Base-by-base conservation (phyloP, 768 basidiomycete species). In the Hygrophorus pudorinus region DNA sequence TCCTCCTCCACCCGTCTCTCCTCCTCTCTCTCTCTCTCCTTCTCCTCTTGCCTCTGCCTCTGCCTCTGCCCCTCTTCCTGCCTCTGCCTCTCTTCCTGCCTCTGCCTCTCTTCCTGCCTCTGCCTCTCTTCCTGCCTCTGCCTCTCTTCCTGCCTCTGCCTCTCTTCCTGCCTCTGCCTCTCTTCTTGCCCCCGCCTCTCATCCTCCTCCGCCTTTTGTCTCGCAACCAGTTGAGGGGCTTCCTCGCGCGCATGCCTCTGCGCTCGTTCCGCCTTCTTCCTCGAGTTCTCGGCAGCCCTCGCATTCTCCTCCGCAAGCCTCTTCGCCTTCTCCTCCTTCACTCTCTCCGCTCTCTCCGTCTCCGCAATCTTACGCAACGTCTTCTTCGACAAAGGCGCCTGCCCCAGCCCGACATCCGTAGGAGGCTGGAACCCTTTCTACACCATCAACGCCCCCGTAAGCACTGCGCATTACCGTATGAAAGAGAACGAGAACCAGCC, bases 341-440 rank as follows among this genome's bases (percentile, higher is more conserved):
- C 35, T 24, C 41, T 45, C 14, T 50, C 55, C 36, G 58, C 53
- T 42, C 58, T 61, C 16, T 57, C 48, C 29, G 51, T 52, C 12
- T 51, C 31, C 44, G 58, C 55, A 21, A 53, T 53, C 48, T 59
- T 56, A 14, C 53, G 46, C 13, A 51, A 48, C 17, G 53, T 49
- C 45, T 62, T 64, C 38, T 57, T 58, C 33, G 60, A 54, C 27
- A 51, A 14, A 12, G 18, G n/a, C 9, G 44, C 47, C 24, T 38
- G 12, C 4, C 11, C 11, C 17, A 16, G n/a, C 30, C n/a, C 11
- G 27, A 31, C 35, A 17, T 48, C 37, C 13, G 53, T 51, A 10
- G 55, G 58, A 32, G 59, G 57, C 4, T 62, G 49, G 48, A 65
- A 64, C 17, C 64, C 65, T 59, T 60, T 64, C 64, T 65, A 44